A percentile compares a stretch with the other conserved stretches of the same genome.
Evolutionary conservation across 257 asterid species (phyloP).

Genomic region (Oldenlandia corymbosa): DNA sequence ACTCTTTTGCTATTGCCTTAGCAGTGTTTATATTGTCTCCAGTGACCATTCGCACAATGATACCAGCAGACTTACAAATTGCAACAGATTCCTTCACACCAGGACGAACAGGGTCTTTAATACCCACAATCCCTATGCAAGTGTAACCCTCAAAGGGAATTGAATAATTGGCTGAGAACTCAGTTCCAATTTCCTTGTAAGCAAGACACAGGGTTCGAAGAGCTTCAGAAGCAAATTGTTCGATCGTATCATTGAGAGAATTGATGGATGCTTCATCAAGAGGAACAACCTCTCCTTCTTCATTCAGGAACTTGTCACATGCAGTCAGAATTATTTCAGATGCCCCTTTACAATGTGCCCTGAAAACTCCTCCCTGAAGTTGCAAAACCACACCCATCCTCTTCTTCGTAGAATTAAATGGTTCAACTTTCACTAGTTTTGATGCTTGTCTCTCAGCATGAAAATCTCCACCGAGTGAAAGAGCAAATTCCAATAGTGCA

Average conservation of each 20-base stretch:
- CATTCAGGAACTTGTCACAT: conserved; percentile 53
- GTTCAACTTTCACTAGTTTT: conserved; percentile 70
- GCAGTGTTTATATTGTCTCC: conserved; percentile 92
- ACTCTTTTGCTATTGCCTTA: conserved; percentile 88
- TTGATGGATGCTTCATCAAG: conserved; percentile 40
- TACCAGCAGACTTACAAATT: conserved; percentile 77
- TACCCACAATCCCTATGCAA: conserved; percentile 74
- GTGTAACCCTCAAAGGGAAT: conserved; percentile 71
- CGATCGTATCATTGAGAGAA: conserved; percentile 53
- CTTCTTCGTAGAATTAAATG: conserved; percentile 77
- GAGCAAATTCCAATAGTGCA: conserved; percentile 78
- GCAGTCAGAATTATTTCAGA: conserved; percentile 83
- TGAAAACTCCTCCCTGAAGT: conserved; percentile 49
- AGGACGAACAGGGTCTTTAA: conserved; percentile 86
- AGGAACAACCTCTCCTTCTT: conserved; percentile 49
- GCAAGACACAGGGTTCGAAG: conserved; percentile 82
- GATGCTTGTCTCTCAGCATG: conserved; percentile 42
- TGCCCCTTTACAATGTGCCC: conserved; percentile 89
- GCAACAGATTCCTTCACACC: conserved; percentile 92
- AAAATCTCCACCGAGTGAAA: conserved; percentile 73
- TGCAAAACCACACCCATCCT: conserved; percentile 79
- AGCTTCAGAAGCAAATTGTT: conserved; percentile 72
- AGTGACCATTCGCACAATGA: conserved; percentile 80
- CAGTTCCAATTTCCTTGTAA: conserved; percentile 51
- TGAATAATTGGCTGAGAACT: conserved; percentile 36